phyloP scores from a whole-genome alignment of 805 yeast species.

The Saccharomycodes ludwigii region DNA sequence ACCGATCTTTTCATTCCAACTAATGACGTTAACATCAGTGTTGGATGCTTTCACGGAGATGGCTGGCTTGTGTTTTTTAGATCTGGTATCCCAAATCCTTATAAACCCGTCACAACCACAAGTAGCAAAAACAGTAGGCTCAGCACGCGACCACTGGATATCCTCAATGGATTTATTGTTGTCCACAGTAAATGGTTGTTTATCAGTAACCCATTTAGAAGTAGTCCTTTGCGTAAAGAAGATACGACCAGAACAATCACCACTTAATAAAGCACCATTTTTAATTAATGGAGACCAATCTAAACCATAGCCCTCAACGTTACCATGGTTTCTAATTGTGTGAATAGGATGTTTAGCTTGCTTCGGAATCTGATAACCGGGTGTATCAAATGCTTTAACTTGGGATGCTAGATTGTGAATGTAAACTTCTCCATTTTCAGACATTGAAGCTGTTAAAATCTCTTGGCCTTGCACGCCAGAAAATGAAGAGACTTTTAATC shows the following conservation, averaged over 20 bases:
- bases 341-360: slow-evolving; percentile 67
- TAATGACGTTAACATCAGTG: slow-evolving; percentile 85
- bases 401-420: slow-evolving; percentile 77
- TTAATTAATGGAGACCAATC: slow-evolving; percentile 89
- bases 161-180: slow-evolving; percentile 83
- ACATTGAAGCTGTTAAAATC: slow-evolving; percentile 75
- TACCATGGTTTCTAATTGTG: slow-evolving; percentile 76
- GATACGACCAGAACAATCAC: slow-evolving; percentile 80
- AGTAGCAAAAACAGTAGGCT: slow-evolving; percentile 88
- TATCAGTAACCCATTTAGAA: slow-evolving; percentile 76
- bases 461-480: slow-evolving; percentile 47
- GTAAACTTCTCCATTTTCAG: slow-evolving; percentile 81
- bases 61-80: slow-evolving; percentile 85
- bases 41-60: slow-evolving; percentile 68
- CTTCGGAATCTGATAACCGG: slow-evolving; percentile 76
- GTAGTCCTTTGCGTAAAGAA: slow-evolving; percentile 67
- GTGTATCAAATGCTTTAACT: slow-evolving; percentile 70
- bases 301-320: slow-evolving; percentile 93
- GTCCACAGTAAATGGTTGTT: slow-evolving; percentile 51
- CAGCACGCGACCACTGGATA: slow-evolving; percentile 91
- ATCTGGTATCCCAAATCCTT: slow-evolving; percentile 94
- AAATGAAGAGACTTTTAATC: slow-evolving; percentile 76
- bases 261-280: slow-evolving; percentile 74
- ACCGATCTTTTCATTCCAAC: slow-evolving; percentile 84
- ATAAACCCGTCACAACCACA: slow-evolving; percentile 87